Percentiles rank a stretch among this genome's conserved stretches.
Conservation (phyloP, 2,329 filamentous ascomycete species). For the Reticulascus tulasneorum region DNA sequence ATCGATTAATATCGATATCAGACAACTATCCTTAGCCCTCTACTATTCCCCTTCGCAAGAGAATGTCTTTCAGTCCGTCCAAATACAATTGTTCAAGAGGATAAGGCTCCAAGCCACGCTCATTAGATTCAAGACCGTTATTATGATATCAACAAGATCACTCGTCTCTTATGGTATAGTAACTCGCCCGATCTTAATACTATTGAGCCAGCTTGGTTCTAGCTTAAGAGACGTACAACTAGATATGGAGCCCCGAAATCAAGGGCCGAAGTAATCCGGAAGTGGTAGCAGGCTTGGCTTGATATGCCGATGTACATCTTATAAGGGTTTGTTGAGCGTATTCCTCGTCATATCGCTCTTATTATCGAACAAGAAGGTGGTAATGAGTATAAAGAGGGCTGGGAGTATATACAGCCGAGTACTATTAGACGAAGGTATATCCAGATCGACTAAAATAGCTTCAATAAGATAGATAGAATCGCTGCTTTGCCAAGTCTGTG, state of each 20-base stretch:
- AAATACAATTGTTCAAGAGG: constrained; percentile 14
- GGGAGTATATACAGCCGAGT: neutral
- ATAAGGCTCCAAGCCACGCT: constrained; percentile 12
- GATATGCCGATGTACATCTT: constrained; percentile 7
- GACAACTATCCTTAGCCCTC: constrained; percentile 12
- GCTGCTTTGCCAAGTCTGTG: too few species aligned
- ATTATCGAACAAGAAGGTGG: constrained; percentile 1
- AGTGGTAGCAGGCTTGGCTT: constrained; percentile 2
- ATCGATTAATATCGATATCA: constrained; percentile 17
- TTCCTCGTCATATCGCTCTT: constrained; percentile 6
- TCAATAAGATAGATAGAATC: too few species aligned
- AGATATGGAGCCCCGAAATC: constrained; percentile 6
- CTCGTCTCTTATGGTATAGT: constrained; percentile 5
- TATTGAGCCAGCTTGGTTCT: constrained; percentile 13
- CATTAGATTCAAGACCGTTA: constrained; percentile 7
- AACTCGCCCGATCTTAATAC: constrained; percentile 15
- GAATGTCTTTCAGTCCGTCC: constrained; percentile 6
- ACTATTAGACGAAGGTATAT: too few species aligned
- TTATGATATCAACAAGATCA: constrained; percentile 8
- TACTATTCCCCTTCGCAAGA: constrained; percentile 15
- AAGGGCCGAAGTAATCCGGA: constrained; percentile 3
- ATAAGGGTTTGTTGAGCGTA: constrained; percentile 9
- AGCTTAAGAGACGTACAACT: constrained; percentile 15
- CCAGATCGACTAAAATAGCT: too few species aligned
- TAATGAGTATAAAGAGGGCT: constrained; percentile 2